Base-by-base conservation (phyloP, 1,284 basidiomycete genomes). In the Microbotryomycetes sp. region DNA sequence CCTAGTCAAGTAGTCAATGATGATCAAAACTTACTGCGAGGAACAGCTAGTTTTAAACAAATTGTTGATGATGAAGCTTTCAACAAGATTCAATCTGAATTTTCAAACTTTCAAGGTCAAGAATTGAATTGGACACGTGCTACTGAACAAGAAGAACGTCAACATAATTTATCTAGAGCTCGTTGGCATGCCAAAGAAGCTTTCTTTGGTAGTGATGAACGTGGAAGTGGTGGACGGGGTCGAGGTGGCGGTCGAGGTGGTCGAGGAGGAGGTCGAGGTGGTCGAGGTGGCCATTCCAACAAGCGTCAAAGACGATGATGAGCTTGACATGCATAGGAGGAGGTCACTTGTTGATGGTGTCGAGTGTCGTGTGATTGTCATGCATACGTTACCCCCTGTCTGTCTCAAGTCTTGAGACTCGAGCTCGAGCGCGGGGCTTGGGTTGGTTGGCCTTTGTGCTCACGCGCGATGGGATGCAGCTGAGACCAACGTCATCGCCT, bases 101-200 rank as follows among this genome's bases (percentile, higher is more conserved):
- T 66, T 72, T 80, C 70, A 68, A 68, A 51, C 75, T 78, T 64
- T 77, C 77, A 56, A 77, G 77, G 58, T 28, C 64, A 74, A 64
- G 66, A 71, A 16, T 71, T 77, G 31, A 66, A 73, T 32, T 80
- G 76, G 74, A 66, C 46, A 71, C 49, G 60, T 61, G 47, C 70
- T n/a, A 53, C 69, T 74, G 77, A 74, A 59, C 76, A 89, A 81
- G 83, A 82, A 49, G 86, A 88, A 49, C 81, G 92, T 57, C 86
- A 85, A 69, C 86, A 89, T 75, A 86, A 86, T 71, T 86, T 91
- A 69, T 81, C 84, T 12, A 84, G 86, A 23, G 83, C 83, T 69
- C 82, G 79, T 67, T 82, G 77, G 75, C 77, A 80, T 60, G 81
- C 77, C 15, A 74, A 75, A 51, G 74, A 75, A 59, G 76, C 79